A percentile compares a stretch with the other conserved stretches of the same genome.
phyloP scores from a whole-genome alignment of 805 yeast genomes.

The Pichia rugopelliculosa region DNA sequence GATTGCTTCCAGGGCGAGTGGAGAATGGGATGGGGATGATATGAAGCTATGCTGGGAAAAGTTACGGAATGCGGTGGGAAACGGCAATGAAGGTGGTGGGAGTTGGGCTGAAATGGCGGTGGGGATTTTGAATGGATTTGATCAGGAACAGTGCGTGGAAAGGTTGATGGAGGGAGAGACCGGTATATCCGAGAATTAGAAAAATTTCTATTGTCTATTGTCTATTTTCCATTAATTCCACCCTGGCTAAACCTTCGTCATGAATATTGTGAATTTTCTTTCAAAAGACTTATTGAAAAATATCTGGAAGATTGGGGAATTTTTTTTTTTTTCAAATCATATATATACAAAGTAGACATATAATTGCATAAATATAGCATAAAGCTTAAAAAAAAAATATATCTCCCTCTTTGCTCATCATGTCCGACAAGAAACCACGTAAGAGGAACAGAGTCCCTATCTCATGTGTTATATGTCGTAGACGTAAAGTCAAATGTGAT shows the following conservation, averaged over 20 bases:
- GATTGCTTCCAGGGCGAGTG: neutral
- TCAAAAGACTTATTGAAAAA: too few relatives aligned
- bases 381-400: too few relatives aligned
- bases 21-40: neutral
- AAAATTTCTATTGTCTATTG: too few relatives aligned
- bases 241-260: too few relatives aligned
- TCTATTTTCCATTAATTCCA: too few relatives aligned
- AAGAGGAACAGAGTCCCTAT: conserved; percentile 34
- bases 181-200: too few relatives aligned
- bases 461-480: conserved; percentile 33
- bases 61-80: neutral
- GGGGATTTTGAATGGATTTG: neutral
- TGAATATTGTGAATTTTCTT: too few relatives aligned
- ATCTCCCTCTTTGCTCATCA: neutral
- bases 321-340: too few relatives aligned
- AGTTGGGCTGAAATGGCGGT: neutral
- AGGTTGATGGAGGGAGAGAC: neutral
- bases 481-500: conserved; percentile 35
- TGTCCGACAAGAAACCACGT: conserved; percentile 21
- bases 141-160: neutral
- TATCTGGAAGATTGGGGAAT: too few relatives aligned
- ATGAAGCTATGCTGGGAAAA: neutral
- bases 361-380: too few relatives aligned
- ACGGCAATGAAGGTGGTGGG: neutral
- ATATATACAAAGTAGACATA: too few relatives aligned